These are phyloP conservation scores for Teunomyces pallodes DNA, from an alignment of 805 yeast species.

Conservation along the genomic window DNA sequence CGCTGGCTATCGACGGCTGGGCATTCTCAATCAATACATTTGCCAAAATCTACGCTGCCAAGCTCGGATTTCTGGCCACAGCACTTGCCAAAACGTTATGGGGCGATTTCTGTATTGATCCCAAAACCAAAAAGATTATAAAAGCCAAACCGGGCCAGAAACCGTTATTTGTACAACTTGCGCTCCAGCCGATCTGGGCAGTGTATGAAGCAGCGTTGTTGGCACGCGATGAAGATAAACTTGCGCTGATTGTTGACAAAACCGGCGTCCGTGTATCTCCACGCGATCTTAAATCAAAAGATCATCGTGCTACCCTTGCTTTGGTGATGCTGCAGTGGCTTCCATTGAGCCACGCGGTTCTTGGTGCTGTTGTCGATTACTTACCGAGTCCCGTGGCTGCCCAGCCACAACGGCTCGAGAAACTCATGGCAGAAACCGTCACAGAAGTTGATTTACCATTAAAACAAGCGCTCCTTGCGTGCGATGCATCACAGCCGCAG, in stretches of 20 bases:
- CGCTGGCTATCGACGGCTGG: conserved; percentile 95
- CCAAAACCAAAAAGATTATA: conserved; percentile 80
- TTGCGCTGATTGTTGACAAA: conserved; percentile 72
- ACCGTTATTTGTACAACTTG: conserved; percentile 83
- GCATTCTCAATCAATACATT: conserved; percentile 90
- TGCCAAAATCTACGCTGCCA: conserved; percentile 79
- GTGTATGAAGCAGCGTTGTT: conserved; percentile 70
- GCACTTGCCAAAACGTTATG: conserved; percentile 83
- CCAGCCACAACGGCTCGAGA: conserved; percentile 69
- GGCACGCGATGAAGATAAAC: conserved; percentile 64
- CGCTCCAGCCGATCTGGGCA: conserved; percentile 89
- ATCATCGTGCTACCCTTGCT: conserved; percentile 58
- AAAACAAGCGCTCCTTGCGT: conserved; percentile 55
- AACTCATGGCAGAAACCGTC: conserved; percentile 47
- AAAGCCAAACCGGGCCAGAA: conserved; percentile 57
- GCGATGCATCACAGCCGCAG: conserved; percentile 65
- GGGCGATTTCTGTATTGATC: conserved; percentile 92
- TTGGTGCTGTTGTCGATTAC: conserved; percentile 79
- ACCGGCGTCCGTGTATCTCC: conserved; percentile 67
- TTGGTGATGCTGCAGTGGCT: conserved; percentile 89
- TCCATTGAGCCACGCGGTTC: conserved; percentile 83
- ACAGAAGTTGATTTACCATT: conserved; percentile 49
- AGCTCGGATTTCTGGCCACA: conserved; percentile 78
- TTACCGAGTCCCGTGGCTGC: conserved; percentile 81
- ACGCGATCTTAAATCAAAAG: conserved; percentile 78